Base-by-base conservation (phyloP, 2,329 filamentous ascomycete species). In the Trichoderma cornu-damae region DNA sequence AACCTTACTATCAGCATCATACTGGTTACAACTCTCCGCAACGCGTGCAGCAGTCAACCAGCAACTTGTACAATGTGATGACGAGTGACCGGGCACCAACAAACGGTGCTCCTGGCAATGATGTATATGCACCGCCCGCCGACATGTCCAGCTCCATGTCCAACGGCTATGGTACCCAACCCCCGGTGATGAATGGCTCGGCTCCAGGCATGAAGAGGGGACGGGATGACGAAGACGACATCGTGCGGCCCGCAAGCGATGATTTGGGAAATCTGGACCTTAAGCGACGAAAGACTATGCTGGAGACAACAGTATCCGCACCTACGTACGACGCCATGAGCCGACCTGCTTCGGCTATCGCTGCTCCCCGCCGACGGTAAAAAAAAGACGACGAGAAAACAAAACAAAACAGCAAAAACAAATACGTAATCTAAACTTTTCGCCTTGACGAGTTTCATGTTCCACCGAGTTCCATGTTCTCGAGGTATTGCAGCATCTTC, bases 21-120 rank as follows among this genome's bases (percentile, higher is more conserved):
- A 86, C 30, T 47, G 44, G 86, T 24, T 96, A 95, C 74, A 87
- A 79, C 69, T 92, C 90, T 1, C 88, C 92, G 48, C 90, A 91
- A 20, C 86, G 90, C 40, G 78, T 82, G 7, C 76, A 79, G 58
- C 79, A 85, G 59, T 81, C 87, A 3, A 86, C 89, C 1, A 92
- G 89, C 77, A 95, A 85, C 68, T 77, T 96, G 50, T 96, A 96
- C 79, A 95, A 86, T 71, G 87, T 95, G 61, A 91, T 96, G 76
- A 92, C 87, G 70, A 90, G 89, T 68, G 88, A 90, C 59, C 83
- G 89, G 24, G 83, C 77, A 47, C 74, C 78, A 28, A 72, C 83
- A 9, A 76, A 66, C 63, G 87, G 87, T n/a, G 80, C 78, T 28
- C 73, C 83, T 11, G 74, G 80, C 18, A 80, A 80, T 49, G 89